These are phyloP conservation scores for Mycena sp. DNA, from an alignment of 1,284 basidiomycete species.

Conservation along the genomic window DNA sequence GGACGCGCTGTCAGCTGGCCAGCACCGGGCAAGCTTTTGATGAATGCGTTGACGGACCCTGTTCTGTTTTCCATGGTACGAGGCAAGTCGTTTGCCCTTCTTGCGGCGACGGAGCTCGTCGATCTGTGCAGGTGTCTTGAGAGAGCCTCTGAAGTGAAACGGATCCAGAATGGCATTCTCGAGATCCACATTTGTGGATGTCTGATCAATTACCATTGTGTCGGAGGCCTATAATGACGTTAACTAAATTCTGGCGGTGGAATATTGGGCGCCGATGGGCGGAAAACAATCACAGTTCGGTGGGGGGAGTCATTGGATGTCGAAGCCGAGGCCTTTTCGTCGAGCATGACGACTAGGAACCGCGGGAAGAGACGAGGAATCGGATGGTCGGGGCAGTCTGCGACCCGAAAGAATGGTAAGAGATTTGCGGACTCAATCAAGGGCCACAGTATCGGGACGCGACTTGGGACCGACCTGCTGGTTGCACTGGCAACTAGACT, in stretches of 20 bases:
- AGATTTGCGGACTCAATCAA: constrained; percentile 21
- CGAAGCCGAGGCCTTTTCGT: constrained; percentile 39
- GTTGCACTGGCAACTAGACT: background rate
- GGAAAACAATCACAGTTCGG: constrained; percentile 30
- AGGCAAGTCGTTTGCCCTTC: constrained; percentile 69
- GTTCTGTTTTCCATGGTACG: constrained; percentile 88
- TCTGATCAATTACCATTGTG: constrained; percentile 52
- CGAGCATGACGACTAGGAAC: constrained; percentile 43
- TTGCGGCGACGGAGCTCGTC: constrained; percentile 64
- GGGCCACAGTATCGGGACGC: too few relatives aligned
- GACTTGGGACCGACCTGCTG: constrained; percentile 2
- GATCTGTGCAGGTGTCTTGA: constrained; percentile 71
- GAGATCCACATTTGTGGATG: constrained; percentile 51
- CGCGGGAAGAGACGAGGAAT: constrained; percentile 34
- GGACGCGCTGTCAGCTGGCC: too few relatives aligned
- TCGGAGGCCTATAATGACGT: constrained; percentile 48
- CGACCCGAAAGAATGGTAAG: constrained; percentile 20
- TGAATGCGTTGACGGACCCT: constrained; percentile 54
- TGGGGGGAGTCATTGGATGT: constrained; percentile 34
- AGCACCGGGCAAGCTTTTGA: constrained; percentile 59
- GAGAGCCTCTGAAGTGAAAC: constrained; percentile 63
- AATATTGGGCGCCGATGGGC: background rate
- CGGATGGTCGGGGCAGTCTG: constrained; percentile 30
- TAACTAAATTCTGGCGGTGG: background rate
- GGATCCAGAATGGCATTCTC: constrained; percentile 65